Conservation (phyloP, 306 rosid species). For the Pterocarpus macrocarpus region DNA sequence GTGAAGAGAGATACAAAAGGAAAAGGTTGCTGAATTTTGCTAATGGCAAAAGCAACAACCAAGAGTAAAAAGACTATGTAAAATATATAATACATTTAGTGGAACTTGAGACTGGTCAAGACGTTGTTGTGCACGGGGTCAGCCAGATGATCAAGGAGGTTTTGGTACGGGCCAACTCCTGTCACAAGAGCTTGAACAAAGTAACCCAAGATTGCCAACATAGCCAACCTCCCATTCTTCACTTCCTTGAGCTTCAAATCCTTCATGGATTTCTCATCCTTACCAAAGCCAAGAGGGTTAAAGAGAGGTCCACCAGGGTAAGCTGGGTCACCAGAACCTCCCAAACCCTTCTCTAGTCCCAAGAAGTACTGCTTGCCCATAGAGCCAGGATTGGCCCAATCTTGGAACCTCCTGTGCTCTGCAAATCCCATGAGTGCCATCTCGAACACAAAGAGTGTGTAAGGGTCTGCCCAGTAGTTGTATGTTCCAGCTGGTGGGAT, state of each 20-base stretch:
- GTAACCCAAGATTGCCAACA: constrained; percentile 93
- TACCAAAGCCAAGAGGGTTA: constrained; percentile 94
- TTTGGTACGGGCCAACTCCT: constrained; percentile 94
- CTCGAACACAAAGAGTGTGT: constrained; percentile 84
- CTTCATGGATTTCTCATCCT: constrained; percentile 84
- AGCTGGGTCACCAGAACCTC: constrained; percentile 85
- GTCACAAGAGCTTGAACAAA: constrained; percentile 83
- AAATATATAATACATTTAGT: constrained; percentile 54
- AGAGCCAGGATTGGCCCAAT: constrained; percentile 87
- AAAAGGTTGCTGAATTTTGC: background rate
- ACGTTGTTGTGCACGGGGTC: constrained; percentile 92
- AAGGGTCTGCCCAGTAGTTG: constrained; percentile 91
- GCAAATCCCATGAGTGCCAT: constrained; percentile 95
- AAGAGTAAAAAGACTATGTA: background rate
- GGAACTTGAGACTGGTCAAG: constrained; percentile 95
- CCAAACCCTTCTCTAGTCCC: constrained; percentile 80
- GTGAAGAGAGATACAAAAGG: constrained; percentile 24
- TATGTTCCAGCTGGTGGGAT: constrained; percentile 95
- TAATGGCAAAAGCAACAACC: constrained; percentile 38
- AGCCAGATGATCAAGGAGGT: constrained; percentile 88
- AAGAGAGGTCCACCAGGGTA: constrained; percentile 96
- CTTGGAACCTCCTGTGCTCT: constrained; percentile 92
- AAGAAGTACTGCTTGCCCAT: constrained; percentile 90
- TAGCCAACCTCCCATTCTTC: constrained; percentile 96
- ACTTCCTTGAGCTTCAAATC: constrained; percentile 94